Evolutionary conservation across 2,329 filamentous ascomycete species (phyloP).

Genomic region (Lachnellula subtilissima): DNA sequence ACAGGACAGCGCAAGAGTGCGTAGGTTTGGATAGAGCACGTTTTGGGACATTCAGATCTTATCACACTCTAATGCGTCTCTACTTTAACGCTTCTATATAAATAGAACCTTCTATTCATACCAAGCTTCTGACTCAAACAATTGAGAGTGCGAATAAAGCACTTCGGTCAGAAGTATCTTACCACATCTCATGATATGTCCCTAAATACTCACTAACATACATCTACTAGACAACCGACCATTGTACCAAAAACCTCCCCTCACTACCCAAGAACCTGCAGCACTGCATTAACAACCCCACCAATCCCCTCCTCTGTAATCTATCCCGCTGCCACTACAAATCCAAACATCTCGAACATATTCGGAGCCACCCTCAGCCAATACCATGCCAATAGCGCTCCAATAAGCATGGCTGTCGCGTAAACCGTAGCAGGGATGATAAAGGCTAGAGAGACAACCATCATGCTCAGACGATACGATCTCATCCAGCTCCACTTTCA

Average conservation of each 20-base stretch:
- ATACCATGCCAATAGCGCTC: conserved; percentile 45
- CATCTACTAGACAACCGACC: conserved; percentile 29
- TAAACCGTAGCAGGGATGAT: conserved; percentile 53
- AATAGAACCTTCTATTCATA: too few species aligned
- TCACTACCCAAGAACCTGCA: conserved; percentile 33
- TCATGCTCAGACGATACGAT: conserved; percentile 57
- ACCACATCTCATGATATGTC: too few species aligned
- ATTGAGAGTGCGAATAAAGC: too few species aligned
- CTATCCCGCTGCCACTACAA: conserved; percentile 54
- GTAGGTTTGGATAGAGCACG: too few species aligned
- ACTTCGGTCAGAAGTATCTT: too few species aligned
- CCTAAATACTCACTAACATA: background rate
- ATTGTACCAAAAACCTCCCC: conserved; percentile 32
- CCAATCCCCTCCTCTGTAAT: conserved; percentile 62
- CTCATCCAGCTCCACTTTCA: conserved; percentile 50
- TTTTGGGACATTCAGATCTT: too few species aligned
- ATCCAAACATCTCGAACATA: conserved; percentile 54
- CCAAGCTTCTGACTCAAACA: too few species aligned
- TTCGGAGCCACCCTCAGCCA: conserved; percentile 51
- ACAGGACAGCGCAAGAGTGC: too few species aligned
- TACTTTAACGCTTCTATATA: too few species aligned
- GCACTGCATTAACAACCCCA: conserved; percentile 53
- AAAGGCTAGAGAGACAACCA: conserved; percentile 55
- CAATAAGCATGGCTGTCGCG: conserved; percentile 54
- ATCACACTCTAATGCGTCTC: too few species aligned